These are phyloP conservation scores for Chytriomyces confervae DNA, from an alignment of 192 early-diverging fungal species.

Conservation along the genomic window DNA sequence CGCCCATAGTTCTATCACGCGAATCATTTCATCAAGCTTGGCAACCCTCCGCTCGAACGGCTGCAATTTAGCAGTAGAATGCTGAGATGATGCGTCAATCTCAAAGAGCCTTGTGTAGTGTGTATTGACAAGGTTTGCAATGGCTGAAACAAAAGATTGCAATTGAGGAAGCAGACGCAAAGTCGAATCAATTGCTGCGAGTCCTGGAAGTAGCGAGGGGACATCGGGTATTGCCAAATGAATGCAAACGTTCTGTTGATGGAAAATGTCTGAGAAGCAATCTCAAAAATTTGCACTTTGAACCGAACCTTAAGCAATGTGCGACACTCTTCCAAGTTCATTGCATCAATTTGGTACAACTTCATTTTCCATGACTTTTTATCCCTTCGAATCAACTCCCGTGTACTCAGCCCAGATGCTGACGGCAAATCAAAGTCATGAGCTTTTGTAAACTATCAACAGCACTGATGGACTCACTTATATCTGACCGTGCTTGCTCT, in stretches of 20 bases:
- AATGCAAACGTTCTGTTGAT: background rate
- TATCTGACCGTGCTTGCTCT: constrained; percentile 14
- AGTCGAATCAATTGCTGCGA: constrained; percentile 25
- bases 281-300: background rate
- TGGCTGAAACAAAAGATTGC: constrained; percentile 15
- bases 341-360: constrained; percentile 47
- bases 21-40: constrained; percentile 8
- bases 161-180: constrained; percentile 28
- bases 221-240: constrained; percentile 17
- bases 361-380: constrained; percentile 46
- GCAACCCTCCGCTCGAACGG: background rate
- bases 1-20: constrained; percentile 20
- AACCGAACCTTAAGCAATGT: constrained; percentile 41
- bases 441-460: background rate
- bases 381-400: constrained; percentile 51
- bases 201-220: constrained; percentile 29
- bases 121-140: constrained; percentile 17
- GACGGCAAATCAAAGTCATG: background rate
- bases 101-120: constrained; percentile 18
- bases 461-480: background rate
- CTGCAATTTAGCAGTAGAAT: background rate
- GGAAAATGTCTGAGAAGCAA: constrained; percentile 13
- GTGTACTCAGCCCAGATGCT: constrained; percentile 36
- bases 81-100: too few relatives aligned
- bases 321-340: constrained; percentile 37